A percentile compares a stretch with the other conserved stretches of the same genome.
phyloP scores from a whole-genome alignment of 768 basidiomycete genomes.

The Naematelia encephala region DNA sequence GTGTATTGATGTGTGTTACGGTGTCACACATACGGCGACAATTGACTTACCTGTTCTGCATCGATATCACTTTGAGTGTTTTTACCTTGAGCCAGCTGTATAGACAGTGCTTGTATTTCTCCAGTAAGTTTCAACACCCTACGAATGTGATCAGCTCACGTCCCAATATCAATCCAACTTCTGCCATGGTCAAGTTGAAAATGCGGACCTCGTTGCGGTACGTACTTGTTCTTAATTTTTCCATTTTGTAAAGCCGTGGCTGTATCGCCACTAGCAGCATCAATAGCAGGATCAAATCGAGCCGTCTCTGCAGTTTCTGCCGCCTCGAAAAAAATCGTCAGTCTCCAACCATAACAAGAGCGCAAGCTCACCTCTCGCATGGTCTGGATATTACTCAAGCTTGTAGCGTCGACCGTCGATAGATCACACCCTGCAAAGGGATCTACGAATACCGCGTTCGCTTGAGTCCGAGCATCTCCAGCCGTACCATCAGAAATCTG shows the following conservation, averaged over 20 bases:
- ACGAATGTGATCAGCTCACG: no score
- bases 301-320: constrained; percentile 19
- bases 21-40: background rate
- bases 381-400: constrained; percentile 14
- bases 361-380: constrained; percentile 16
- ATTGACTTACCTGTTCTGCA: constrained; percentile 10
- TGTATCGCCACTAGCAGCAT: constrained; percentile 10
- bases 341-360: background rate
- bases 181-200: background rate
- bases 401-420: constrained; percentile 14
- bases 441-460: constrained; percentile 22
- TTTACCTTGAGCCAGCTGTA: constrained; percentile 17
- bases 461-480: constrained; percentile 17
- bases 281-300: constrained; percentile 18
- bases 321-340: constrained; percentile 3
- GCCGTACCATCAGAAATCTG: constrained; percentile 23
- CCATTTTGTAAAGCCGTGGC: constrained; percentile 16
- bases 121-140: constrained; percentile 22
- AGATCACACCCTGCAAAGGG: constrained; percentile 19
- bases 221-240: constrained; percentile 27
- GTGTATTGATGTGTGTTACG: background rate
- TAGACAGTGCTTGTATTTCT: constrained; percentile 10
- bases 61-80: constrained; percentile 5
- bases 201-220: background rate
- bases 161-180: no score